phyloP scores from a whole-genome alignment of 345 rosid species.

The Leavenworthia alabamica region DNA sequence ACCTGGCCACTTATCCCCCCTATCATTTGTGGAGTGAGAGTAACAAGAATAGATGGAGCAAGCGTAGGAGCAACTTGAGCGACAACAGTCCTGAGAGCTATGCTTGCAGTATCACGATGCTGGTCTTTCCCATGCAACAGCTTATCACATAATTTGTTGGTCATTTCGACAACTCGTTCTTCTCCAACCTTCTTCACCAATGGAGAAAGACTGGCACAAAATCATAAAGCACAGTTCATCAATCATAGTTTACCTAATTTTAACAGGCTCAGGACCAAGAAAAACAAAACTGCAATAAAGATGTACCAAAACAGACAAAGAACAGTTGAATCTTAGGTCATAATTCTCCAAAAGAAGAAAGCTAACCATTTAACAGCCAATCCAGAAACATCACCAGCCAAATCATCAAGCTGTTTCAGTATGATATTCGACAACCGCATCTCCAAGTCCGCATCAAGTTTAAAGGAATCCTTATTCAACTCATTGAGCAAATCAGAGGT shows the following conservation, averaged over 20 bases:
- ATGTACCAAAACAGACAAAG: not conserved
- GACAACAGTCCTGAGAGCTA: slow-evolving; percentile 85
- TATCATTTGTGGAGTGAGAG: slow-evolving; percentile 64
- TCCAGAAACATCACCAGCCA: slow-evolving; percentile 98
- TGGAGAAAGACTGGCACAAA: slow-evolving; percentile 75
- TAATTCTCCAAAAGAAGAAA: not conserved
- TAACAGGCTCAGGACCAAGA: not conserved
- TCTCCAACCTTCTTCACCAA: slow-evolving; percentile 90
- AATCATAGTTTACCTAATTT: not conserved
- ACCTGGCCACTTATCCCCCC: slow-evolving; percentile 75
- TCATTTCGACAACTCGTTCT: slow-evolving; percentile 77
- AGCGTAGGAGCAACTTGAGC: slow-evolving; percentile 62
- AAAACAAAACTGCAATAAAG: not conserved
- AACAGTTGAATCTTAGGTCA: slow-evolving; percentile 2
- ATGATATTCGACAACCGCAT: slow-evolving; percentile 66
- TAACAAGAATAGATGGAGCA: slow-evolving; percentile 68
- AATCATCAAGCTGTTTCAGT: slow-evolving; percentile 92
- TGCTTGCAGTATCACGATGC: slow-evolving; percentile 96
- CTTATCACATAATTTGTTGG: slow-evolving; percentile 65
- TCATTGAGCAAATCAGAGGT: slow-evolving; percentile 95
- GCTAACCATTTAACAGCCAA: slow-evolving; percentile 94
- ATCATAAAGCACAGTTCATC: slow-evolving; percentile 14
- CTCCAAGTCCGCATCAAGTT: slow-evolving; percentile 82
- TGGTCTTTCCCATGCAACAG: slow-evolving; percentile 89
- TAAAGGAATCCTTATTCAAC: slow-evolving; percentile 81